phyloP scores from a whole-genome alignment of 306 rosid genomes.

The Fragaria nilgerrensis region DNA sequence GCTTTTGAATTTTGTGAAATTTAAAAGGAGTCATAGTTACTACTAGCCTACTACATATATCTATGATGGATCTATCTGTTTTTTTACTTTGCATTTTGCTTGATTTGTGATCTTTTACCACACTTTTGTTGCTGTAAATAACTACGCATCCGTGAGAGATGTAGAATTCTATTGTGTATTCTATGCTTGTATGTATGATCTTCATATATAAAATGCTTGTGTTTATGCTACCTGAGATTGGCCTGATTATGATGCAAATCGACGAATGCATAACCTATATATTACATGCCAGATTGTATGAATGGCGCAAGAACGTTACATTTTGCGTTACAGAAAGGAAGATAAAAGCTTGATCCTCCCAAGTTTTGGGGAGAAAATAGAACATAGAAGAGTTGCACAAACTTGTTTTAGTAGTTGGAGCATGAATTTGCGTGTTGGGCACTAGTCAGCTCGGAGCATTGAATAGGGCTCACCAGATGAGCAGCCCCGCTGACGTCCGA shows the following conservation, averaged over 20 bases:
- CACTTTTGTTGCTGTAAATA: slow-evolving; percentile 34
- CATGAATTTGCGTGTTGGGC: slow-evolving; percentile 37
- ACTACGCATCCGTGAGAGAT: slow-evolving; percentile 39
- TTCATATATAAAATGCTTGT: not conserved
- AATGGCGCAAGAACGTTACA: not conserved
- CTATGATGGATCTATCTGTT: not conserved
- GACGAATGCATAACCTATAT: not conserved
- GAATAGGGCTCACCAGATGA: slow-evolving; percentile 64
- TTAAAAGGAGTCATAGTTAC: not conserved
- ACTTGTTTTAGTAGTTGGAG: slow-evolving; percentile 36
- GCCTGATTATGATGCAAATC: not conserved
- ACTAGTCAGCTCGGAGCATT: slow-evolving; percentile 52
- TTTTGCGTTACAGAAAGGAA: not conserved
- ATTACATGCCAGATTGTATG: not conserved
- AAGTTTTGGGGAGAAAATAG: not conserved
- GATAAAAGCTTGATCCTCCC: not conserved
- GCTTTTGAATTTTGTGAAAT: slow-evolving; percentile 31
- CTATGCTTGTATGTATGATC: not conserved
- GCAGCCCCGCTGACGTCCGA: slow-evolving; percentile 67
- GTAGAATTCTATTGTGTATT: slow-evolving; percentile 11
- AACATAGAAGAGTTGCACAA: not conserved
- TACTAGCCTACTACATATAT: not conserved
- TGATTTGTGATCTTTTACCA: not conserved
- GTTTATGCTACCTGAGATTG: not conserved
- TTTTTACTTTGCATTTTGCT: too few relatives aligned